Percentiles rank a stretch among this genome's conserved stretches.
phyloP scores from a whole-genome alignment of 495 filamentous ascomycete species.

The Penicillium bovifimosum region DNA sequence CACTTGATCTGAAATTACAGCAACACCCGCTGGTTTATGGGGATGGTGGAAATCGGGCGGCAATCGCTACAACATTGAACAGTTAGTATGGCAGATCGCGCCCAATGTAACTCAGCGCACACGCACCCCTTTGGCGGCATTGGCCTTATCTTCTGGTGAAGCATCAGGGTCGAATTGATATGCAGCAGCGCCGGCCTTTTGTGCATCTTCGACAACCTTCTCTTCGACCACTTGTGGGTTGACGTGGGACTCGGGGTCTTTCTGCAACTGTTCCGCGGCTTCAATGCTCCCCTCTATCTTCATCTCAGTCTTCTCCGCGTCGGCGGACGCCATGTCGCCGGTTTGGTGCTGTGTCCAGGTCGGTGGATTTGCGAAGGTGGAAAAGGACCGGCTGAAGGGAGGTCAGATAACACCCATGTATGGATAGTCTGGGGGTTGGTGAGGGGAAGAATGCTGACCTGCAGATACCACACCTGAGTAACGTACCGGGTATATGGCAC shows the following conservation, averaged over 20 bases:
- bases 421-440: neutral
- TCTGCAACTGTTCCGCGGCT: conserved; percentile 48
- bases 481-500: neutral
- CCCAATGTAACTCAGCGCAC: neutral
- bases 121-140: conserved; percentile 71
- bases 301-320: conserved; percentile 51
- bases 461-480: neutral
- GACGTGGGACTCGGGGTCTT: conserved; percentile 61
- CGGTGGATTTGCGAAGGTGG: conserved; percentile 8
- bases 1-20: conserved; percentile 68
- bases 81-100: conserved; percentile 14
- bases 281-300: conserved; percentile 75
- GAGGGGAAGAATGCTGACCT: neutral
- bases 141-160: conserved; percentile 74
- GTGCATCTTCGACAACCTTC: conserved; percentile 66
- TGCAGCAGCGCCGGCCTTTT: conserved; percentile 68
- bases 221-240: conserved; percentile 65
- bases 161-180: conserved; percentile 87
- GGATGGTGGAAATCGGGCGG: conserved; percentile 59
- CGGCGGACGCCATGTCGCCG: conserved; percentile 37
- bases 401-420: neutral
- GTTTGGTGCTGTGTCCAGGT: conserved; percentile 12
- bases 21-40: conserved; percentile 60
- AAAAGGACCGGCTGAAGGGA: neutral
- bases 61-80: conserved; percentile 38